A percentile compares a stretch with the other conserved stretches of the same genome.
Evolutionary conservation across 23 red algal species (phyloP).

Genomic region (Chondrus crispus): DNA sequence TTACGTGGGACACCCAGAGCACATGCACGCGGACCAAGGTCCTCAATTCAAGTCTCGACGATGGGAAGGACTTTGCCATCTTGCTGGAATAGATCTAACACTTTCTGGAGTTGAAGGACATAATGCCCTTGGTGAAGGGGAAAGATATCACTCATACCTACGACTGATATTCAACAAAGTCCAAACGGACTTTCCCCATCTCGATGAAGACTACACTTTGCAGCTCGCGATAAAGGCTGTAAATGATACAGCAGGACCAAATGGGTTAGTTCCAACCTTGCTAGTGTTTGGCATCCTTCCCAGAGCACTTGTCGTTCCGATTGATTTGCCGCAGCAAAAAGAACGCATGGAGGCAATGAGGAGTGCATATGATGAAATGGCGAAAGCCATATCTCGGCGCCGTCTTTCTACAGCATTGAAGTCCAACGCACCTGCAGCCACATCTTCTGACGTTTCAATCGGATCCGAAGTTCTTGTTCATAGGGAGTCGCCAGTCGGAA

Average conservation of each 20-base stretch:
- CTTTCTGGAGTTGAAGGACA: background rate
- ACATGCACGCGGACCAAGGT: background rate
- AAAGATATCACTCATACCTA: background rate
- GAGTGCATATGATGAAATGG: background rate
- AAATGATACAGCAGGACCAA: background rate
- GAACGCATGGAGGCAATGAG: slow-evolving; percentile 8
- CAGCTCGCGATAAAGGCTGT: background rate
- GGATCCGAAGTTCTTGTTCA: background rate
- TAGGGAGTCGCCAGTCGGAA: background rate
- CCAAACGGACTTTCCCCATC: background rate
- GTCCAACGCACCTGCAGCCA: background rate
- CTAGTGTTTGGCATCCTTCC: slow-evolving; percentile 26
- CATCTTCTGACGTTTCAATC: background rate
- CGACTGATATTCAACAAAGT: slow-evolving; percentile 7
- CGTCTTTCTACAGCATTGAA: background rate
- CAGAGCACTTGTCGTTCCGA: background rate
- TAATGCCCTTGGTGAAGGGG: background rate
- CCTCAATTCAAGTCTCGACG: slow-evolving; percentile 10
- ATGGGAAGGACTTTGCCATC: background rate
- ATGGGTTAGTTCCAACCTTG: slow-evolving; percentile 7
- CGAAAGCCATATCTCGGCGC: background rate
- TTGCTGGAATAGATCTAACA: background rate
- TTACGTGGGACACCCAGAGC: background rate
- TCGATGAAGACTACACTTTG: background rate
- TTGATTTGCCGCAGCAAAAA: background rate